Percentiles rank a stretch among this genome's conserved stretches.
These are phyloP conservation scores for Suillus subluteus DNA, from an alignment of 768 basidiomycete species.

Conservation along the genomic window DNA sequence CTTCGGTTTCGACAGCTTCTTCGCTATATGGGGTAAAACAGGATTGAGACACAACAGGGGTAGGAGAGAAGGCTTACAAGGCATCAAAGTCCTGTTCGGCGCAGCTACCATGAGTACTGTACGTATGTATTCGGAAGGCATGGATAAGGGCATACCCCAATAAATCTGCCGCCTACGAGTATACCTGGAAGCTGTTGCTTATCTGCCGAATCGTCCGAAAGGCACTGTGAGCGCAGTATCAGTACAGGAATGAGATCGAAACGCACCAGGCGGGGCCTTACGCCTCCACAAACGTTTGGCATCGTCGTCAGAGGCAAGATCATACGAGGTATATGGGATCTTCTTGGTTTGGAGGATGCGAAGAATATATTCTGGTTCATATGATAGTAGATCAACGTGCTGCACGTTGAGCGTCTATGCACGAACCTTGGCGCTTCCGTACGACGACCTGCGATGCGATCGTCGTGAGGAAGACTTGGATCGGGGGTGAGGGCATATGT, in stretches of 20 bases:
- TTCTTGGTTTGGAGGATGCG: constrained; percentile 86
- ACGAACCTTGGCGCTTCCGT: constrained; percentile 76
- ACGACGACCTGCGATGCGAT: constrained; percentile 81
- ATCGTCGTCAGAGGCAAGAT: constrained; percentile 82
- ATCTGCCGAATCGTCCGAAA: constrained; percentile 44
- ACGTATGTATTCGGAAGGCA: constrained; percentile 1
- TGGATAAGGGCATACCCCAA: constrained; percentile 60
- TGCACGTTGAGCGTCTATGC: constrained; percentile 3
- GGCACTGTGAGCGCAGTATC: constrained; percentile 1
- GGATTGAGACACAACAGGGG: constrained; percentile 9
- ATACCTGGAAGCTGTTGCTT: constrained; percentile 87
- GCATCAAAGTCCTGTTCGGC: constrained; percentile 62
- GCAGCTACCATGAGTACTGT: constrained; percentile 12
- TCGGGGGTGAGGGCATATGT: constrained; percentile 78
- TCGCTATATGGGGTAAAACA: constrained; percentile 52
- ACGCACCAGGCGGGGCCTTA: constrained; percentile 70
- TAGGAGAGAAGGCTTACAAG: constrained; percentile 55
- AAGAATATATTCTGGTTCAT: constrained; percentile 68
- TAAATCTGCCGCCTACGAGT: constrained; percentile 74
- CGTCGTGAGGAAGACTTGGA: constrained; percentile 82
- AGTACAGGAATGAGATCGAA: background rate
- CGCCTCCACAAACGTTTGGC: constrained; percentile 83
- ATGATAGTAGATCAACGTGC: constrained; percentile 4
- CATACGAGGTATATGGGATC: constrained; percentile 80
- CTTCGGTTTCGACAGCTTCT: constrained; percentile 81